Conservation (phyloP, 208 protist genomes). For the Leishmania martiniquensis region DNA sequence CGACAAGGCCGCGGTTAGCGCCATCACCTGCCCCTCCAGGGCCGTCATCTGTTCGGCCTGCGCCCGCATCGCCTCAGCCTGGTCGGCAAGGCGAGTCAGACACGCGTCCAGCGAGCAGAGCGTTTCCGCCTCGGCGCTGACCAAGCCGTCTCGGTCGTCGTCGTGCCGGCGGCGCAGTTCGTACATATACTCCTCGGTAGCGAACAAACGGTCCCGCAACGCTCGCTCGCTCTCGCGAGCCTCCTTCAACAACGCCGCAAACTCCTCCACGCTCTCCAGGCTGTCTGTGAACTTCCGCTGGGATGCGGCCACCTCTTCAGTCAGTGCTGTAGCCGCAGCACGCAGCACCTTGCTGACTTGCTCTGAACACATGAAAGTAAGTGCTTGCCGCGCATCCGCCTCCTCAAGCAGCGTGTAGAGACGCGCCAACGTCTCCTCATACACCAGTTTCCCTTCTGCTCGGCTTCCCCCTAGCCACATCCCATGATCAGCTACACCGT, state of each 20-base stretch:
- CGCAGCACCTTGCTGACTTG: constrained; percentile 17
- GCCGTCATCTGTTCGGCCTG: constrained; percentile 42
- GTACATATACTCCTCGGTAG: constrained; percentile 43
- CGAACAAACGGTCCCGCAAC: constrained; percentile 42
- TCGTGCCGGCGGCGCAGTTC: constrained; percentile 16
- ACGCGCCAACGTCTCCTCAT: constrained; percentile 25
- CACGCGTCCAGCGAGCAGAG: constrained; percentile 15
- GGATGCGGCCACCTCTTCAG: constrained; percentile 45
- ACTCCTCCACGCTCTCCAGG: constrained; percentile 70
- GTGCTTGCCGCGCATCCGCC: neutral
- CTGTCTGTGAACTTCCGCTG: constrained; percentile 58
- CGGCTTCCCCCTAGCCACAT: neutral
- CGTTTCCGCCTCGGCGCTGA: constrained; percentile 27
- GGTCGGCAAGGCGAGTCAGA: constrained; percentile 23
- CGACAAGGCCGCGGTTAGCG: constrained; percentile 22
- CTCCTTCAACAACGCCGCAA: constrained; percentile 54
- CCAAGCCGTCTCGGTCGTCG: constrained; percentile 1
- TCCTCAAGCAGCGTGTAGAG: constrained; percentile 16
- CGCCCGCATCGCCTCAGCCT: constrained; percentile 29
- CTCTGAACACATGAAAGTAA: neutral
- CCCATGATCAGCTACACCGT: neutral
- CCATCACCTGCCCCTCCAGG: constrained; percentile 46
- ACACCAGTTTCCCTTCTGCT: neutral
- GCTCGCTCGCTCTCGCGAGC: constrained; percentile 57
- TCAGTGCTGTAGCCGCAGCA: constrained; percentile 7